These are phyloP conservation scores for Akanthomyces lecanii DNA, from an alignment of 2,329 filamentous ascomycete species.

Conservation along the genomic window DNA sequence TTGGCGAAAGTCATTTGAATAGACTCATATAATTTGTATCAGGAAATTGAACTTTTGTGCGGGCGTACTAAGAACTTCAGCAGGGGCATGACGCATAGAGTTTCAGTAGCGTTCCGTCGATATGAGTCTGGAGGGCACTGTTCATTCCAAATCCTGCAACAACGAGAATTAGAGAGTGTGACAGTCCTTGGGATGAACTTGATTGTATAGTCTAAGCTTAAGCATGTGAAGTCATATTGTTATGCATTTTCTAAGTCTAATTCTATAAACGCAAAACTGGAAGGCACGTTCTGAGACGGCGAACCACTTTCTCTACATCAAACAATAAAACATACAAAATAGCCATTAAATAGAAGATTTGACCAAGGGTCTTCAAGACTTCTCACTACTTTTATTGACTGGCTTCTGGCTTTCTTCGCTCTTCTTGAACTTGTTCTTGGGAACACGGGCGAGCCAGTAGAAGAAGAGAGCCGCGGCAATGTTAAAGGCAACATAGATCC, in stretches of 20 bases:
- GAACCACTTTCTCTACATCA: too few relatives aligned
- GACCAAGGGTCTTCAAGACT: too few relatives aligned
- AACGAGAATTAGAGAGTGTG: not conserved
- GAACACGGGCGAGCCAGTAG: constrained; percentile 39
- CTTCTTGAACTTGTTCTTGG: constrained; percentile 27
- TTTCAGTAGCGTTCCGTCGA: constrained; percentile 6
- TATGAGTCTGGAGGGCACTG: not conserved
- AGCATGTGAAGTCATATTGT: not conserved
- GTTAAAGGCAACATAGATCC: constrained; percentile 51
- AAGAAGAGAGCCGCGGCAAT: constrained; percentile 43
- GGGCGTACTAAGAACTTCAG: not conserved
- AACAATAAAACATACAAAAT: too few relatives aligned
- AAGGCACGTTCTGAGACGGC: not conserved
- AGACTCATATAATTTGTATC: not conserved
- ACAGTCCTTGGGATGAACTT: not conserved
- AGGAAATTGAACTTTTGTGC: not conserved
- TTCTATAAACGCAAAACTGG: not conserved
- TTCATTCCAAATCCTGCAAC: constrained; percentile 1
- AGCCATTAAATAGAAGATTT: too few relatives aligned
- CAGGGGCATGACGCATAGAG: not conserved
- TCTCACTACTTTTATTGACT: too few relatives aligned
- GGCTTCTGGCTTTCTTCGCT: not conserved
- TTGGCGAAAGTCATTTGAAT: too few relatives aligned
- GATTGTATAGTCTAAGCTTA: not conserved
- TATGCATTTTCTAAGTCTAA: not conserved